Evolutionary conservation across 73 alveolate species (phyloP).

Genomic region (Paramecium octaurelia): DNA sequence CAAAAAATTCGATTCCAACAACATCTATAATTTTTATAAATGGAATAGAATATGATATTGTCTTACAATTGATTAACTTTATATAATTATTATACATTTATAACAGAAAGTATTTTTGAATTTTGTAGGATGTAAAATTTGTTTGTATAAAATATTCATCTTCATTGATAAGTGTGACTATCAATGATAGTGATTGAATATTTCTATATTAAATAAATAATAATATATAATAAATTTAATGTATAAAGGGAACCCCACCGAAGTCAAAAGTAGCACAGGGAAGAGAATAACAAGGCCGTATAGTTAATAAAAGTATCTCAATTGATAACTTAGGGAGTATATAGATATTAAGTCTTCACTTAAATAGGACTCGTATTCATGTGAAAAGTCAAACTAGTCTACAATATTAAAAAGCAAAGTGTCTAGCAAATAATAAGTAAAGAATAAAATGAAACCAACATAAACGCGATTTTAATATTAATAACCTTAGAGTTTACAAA

Average conservation of each 20-base stretch:
- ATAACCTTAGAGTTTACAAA: slow-evolving; percentile 13
- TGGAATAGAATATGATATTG: too few species aligned
- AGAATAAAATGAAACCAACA: not conserved
- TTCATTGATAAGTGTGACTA: not conserved
- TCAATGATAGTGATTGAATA: not conserved
- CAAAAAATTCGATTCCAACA: too few species aligned
- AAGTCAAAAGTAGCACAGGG: not conserved
- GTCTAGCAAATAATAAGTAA: not conserved
- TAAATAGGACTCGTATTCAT: not conserved
- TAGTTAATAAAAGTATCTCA: not conserved
- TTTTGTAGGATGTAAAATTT: not conserved
- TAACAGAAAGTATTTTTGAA: not conserved
- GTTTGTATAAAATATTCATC: not conserved
- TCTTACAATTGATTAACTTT: not conserved
- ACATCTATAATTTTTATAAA: too few species aligned
- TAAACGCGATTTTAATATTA: not conserved
- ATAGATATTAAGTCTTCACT: not conserved
- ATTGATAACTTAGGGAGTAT: not conserved
- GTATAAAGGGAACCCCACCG: slow-evolving; percentile 1
- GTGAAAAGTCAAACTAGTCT: not conserved
- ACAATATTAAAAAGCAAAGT: not conserved
- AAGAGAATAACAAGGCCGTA: not conserved
- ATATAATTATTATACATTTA: too few species aligned
- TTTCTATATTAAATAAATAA: not conserved
- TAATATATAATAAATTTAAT: not conserved